phyloP scores from a whole-genome alignment of 495 filamentous ascomycete genomes.

The Entonaema liquescens region DNA sequence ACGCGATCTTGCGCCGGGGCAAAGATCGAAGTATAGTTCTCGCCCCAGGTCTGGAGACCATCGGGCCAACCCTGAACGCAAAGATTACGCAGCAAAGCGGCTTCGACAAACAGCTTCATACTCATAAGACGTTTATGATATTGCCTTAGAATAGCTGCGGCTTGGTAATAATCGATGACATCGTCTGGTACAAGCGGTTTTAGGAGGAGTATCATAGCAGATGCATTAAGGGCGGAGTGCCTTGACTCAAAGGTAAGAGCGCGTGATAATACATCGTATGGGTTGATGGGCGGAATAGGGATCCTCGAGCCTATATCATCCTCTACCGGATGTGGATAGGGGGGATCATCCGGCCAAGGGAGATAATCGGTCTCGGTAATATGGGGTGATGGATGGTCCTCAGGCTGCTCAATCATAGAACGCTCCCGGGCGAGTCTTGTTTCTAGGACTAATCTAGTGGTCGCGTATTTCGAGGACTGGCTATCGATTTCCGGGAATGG shows the following conservation, averaged over 20 bases:
- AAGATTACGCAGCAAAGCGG: constrained; percentile 72
- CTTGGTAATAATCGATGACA: constrained; percentile 59
- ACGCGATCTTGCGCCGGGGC: constrained; percentile 61
- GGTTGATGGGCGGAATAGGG: constrained; percentile 53
- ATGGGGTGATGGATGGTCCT: constrained; percentile 48
- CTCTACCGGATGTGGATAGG: constrained; percentile 52
- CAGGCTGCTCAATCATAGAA: constrained; percentile 20
- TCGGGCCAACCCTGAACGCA: constrained; percentile 62
- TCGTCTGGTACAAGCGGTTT: constrained; percentile 58
- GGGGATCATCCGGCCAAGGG: constrained; percentile 57
- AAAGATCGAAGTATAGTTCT: constrained; percentile 68
- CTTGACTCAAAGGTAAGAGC: constrained; percentile 58
- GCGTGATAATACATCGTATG: constrained; percentile 57
- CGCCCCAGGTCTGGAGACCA: constrained; percentile 52
- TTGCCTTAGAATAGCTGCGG: constrained; percentile 64
- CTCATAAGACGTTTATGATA: constrained; percentile 72
- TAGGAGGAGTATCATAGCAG: constrained; percentile 61
- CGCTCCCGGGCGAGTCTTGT: constrained; percentile 2
- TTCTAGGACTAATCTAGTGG: constrained; percentile 5
- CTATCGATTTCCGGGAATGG: constrained; percentile 7
- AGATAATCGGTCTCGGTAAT: constrained; percentile 62
- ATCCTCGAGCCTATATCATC: constrained; percentile 21
- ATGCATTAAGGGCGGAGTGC: constrained; percentile 57
- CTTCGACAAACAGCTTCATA: constrained; percentile 72
- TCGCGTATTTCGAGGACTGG: constrained; percentile 5